Base-by-base conservation (phyloP, 345 rosid species). In the Corymbia maculata region DNA sequence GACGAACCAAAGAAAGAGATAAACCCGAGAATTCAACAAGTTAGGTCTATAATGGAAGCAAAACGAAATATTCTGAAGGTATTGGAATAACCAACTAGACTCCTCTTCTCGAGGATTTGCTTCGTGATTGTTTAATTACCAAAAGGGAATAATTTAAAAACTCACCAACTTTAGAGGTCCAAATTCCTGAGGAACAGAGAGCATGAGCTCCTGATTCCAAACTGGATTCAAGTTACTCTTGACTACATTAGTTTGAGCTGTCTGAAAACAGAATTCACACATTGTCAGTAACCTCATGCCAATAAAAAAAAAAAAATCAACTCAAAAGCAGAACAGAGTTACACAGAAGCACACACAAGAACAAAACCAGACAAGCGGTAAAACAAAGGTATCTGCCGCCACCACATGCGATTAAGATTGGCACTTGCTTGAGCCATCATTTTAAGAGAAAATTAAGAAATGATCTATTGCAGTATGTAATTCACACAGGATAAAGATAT, bases 121-220 rank as follows among this genome's bases (percentile, higher is more conserved):
- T 86, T 45, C 3, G 13, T 26, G 45, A 30, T 57, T 50, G 19
- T 42, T 51, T 14, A 10, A 53, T 55, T 17, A 75, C 2, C 52
- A 30, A 53, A 51, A 28, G 32, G 44, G 68, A 57, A 42, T 52
- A 28, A 66, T 36, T 36, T 36, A 36, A 52, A 17, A 22, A 70
- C 7, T 90, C 92, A 95, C 98, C 97, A 96, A 89, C 89, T 96
- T 96, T 51, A 95, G 89, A 50, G 94, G 91, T 70, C 95, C 95
- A 66, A 79, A 94, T 47, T 93, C 88, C 64, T 92, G 93, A 84
- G 97, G 98, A 91, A 96, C 96, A 7, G 97, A 94, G 80, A 96
- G 93, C 95, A 94, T 94, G 90, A 95, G 97, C 89, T 94, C 97
- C 92, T 96, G 94, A 49, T 96, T 93, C 98, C 98, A 96, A 15